These are phyloP conservation scores for Ploettnerulaceae sp. DNA, from an alignment of 2,329 filamentous ascomycete species.

Conservation along the genomic window DNA sequence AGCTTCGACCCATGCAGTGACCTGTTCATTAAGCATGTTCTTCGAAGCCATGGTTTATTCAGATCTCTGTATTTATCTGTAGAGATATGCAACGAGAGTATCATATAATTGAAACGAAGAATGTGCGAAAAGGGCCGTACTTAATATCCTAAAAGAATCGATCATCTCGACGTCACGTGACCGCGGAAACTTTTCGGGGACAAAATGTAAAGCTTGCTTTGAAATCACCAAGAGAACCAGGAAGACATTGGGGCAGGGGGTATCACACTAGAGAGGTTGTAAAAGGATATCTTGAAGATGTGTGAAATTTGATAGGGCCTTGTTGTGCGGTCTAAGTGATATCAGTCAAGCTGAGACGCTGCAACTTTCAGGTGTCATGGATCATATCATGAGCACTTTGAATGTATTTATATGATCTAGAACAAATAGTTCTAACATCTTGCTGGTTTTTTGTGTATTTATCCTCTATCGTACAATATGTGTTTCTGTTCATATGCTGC, in stretches of 20 bases:
- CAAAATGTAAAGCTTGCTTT: neutral
- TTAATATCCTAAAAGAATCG: neutral
- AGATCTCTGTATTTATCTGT: neutral
- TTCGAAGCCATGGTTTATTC: neutral
- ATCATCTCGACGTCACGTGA: conserved; percentile 3
- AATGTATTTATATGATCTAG: too few species aligned
- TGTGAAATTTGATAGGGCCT: too few species aligned
- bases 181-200: conserved; percentile 13
- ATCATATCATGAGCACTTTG: too few species aligned
- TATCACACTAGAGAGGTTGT: too few species aligned
- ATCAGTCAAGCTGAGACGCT: too few species aligned
- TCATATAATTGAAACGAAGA: neutral
- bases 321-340: too few species aligned
- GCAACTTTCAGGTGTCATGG: too few species aligned
- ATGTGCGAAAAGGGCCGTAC: neutral
- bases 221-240: conserved; percentile 2
- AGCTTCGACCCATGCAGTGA: conserved; percentile 4
- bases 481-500: neutral
- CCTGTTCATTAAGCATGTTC: neutral
- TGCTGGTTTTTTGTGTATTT: too few species aligned
- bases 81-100: neutral
- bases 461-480: too few species aligned
- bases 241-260: too few species aligned
- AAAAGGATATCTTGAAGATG: too few species aligned
- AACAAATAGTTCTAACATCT: too few species aligned